Base-by-base conservation (phyloP, 305 asterid species). In the Fraxinus ornus region DNA sequence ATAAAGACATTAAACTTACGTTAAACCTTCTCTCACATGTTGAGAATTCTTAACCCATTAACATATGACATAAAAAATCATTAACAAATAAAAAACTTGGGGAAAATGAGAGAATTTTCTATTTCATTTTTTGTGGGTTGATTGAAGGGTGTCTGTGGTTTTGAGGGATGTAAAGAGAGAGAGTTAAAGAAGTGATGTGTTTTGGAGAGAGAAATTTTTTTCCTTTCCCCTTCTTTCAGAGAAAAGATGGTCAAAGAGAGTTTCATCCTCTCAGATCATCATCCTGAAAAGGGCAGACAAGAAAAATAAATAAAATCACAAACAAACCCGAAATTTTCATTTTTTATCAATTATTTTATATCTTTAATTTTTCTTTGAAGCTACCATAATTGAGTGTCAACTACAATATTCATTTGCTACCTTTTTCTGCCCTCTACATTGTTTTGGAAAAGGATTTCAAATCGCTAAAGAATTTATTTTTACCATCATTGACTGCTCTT, bases 221-320 rank as follows among this genome's bases (percentile, higher is more conserved):
- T 37, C 82, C 79, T 68, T 77, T 82, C 83, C 91, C 94, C 89
- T 85, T 86, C 90, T 90, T 92, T 90, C 98, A 91, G 96, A 92
- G 87, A 88, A 60, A 76, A 89, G 97, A 85, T 92, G 97, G 95
- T 93, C 97, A 95, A 88, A 85, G 97, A 87, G 93, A 89, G 85
- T 85, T 88, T 88, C 86, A 86, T 86, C 87, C 93, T 93, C 97
- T 94, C 91, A 92, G 97, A 93, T 93, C 97, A 93, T 93, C 97
- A 91, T 92, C 91, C 93, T 90, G 93, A 86, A 87, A 89, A 90
- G 93, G 91, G 90, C 89, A 80, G 81, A 82, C 87, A 83, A 82
- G 77, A 82, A 78, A 80, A 77, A 64, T 64, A 64, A 26, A 62
- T 0, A 62, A 64, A 22, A 5, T 60, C 84, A 32, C 82, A 39